These are phyloP conservation scores for Paramecium octaurelia DNA, from an alignment of 73 alveolate genomes.

Conservation along the genomic window DNA sequence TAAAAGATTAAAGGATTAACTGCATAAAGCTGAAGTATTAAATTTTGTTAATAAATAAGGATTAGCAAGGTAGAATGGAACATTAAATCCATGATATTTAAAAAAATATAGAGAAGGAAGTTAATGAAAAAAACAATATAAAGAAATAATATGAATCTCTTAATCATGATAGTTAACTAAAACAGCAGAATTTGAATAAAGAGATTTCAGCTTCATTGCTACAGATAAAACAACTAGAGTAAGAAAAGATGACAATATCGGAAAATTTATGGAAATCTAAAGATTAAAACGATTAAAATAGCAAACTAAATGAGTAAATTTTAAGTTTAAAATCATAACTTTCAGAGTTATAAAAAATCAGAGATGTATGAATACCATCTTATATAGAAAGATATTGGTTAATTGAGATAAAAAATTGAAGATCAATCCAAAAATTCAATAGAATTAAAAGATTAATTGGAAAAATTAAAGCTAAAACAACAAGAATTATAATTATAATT, in stretches of 20 bases:
- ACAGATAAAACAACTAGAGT: background rate
- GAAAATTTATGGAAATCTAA: background rate
- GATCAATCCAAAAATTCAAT: conserved; percentile 1
- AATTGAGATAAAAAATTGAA: background rate
- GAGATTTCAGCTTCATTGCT: background rate
- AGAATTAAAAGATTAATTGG: background rate
- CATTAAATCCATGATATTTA: background rate
- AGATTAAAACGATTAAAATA: background rate
- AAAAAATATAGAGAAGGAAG: background rate
- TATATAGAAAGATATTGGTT: background rate
- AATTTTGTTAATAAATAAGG: background rate
- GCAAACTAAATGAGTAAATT: background rate
- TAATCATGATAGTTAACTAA: background rate
- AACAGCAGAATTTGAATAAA: background rate
- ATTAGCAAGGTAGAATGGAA: background rate
- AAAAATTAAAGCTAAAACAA: background rate
- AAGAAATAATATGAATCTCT: background rate
- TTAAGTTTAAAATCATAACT: background rate
- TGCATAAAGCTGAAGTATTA: background rate
- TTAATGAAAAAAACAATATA: background rate
- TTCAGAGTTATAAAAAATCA: background rate
- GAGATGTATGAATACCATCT: background rate
- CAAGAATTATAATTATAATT: background rate
- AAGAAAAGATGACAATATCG: background rate
- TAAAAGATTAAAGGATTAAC: background rate